Base-by-base conservation (phyloP, 805 yeast genomes). In the Wickerhamomyces xylosicus region DNA sequence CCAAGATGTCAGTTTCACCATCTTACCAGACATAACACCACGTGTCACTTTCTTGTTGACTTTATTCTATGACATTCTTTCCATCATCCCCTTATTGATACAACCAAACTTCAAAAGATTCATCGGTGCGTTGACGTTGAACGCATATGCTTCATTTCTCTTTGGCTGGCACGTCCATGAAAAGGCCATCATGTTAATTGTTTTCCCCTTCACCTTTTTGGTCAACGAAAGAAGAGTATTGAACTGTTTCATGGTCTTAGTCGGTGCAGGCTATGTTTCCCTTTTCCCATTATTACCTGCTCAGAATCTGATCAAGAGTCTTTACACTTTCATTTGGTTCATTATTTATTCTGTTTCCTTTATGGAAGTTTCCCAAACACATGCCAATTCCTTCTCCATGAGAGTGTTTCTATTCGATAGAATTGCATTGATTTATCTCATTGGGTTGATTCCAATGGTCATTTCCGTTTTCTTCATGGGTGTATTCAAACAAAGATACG, bases 91-190 rank as follows among this genome's bases (percentile, higher is more conserved):
- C 2, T 53, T 79, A 5, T 64, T 85, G 22, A 48, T 79, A 25
- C 76, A 74, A 41, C 95, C 96, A 4, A 77, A 78, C 2, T 84
- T 71, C 56, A 77, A 76, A 46, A 69, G 94, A 47, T 92, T 92
- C 49, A 58, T 89, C 15, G 96, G 95, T 0, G 74, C 89, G 1
- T 61, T 92, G 49, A 81, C 96, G 0, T 67, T 90, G 36, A 90
- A 97, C 61, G 97, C 94, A 4, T 85, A 76, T 61, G 79, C 95
- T 0, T 83, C 95, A 2, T 92, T 85, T 54, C 62, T 92, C 36
- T 92, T 92, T 61, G 98, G 99, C 5, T 92, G 97, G 97, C 97
- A 92, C 54, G 98, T 92, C 19, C 98, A 92, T 62, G 98, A 92
- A 60, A 92, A 92, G 69, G 97, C 97, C 0, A 76, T 92, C n/a